Base-by-base conservation (phyloP, 2,329 filamentous ascomycete species). In the Aspergillus udagawae region DNA sequence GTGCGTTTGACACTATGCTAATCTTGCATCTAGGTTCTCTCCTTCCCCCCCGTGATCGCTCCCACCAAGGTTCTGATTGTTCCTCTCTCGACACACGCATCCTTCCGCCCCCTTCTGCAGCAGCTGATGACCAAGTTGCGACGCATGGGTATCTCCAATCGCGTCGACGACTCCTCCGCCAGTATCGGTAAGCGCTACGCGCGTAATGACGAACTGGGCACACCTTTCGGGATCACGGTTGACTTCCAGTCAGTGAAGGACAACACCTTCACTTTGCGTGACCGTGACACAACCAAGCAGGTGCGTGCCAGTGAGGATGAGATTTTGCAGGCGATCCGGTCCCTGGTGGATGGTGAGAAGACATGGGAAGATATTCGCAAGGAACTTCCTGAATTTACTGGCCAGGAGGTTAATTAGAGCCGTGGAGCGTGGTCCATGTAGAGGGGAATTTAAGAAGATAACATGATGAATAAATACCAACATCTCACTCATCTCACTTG, bases 221-320 rank as follows among this genome's bases (percentile, higher is more conserved):
- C 94, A 48, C 91, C 93, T 7, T 87, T 97, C 63, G 93, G 92
- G 71, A 87, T 97, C 75, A 97, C 93, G 0, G 85, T 97, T 59
- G 93, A 97, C 75, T 97, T 97, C 83, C 91, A 97, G 81, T 95
- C 91, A 50, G 80, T 96, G 65, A 86, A 96, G 76, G 92, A 97
- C 73, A 85, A 85, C 71, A 89, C 89, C 7, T 85, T 95, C 70
- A 97, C 93, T 1, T 84, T 97, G 63, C 83, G 93, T 71, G 93
- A 97, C 74, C 87, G 92, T 62, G 94, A 97, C 78, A 89, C 88
- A 45, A 97, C 91, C 54, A 89, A 87, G 73, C 93, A 97, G 79
- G 92, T 97, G 57, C 88, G 94, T 60, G 90, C 90, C 10, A 86
- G 86, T 61, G 84, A 94, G 72, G 88, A 90, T 44, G 88, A 88